Percentiles rank a stretch among this genome's conserved stretches.
Conservation (phyloP, 2,329 filamentous ascomycete species). For the Beauveria sp. region DNA sequence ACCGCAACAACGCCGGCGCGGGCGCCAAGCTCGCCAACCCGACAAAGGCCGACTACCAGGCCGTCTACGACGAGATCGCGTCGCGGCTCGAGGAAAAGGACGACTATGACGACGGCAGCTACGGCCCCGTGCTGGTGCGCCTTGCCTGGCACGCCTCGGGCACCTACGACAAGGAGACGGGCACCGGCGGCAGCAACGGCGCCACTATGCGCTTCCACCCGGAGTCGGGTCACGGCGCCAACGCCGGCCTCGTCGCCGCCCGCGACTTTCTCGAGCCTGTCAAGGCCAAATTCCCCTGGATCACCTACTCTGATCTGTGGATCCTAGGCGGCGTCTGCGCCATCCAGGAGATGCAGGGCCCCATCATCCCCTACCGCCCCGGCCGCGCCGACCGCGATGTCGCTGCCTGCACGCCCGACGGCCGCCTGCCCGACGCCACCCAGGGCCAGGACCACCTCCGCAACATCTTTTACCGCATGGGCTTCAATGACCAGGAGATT, state of each 20-base stretch:
- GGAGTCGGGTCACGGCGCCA: conserved; percentile 85
- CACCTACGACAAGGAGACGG: conserved; percentile 82
- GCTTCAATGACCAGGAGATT: conserved; percentile 95
- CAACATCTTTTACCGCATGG: conserved; percentile 92
- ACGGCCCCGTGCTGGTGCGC: conserved; percentile 82
- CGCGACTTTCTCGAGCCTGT: conserved; percentile 90
- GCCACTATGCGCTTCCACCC: conserved; percentile 94
- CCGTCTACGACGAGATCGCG: conserved; percentile 86
- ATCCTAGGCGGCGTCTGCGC: conserved; percentile 78
- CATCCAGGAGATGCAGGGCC: conserved; percentile 93
- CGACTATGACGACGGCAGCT: conserved; percentile 94
- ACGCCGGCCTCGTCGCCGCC: conserved; percentile 78
- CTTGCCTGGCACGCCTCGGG: conserved; percentile 92
- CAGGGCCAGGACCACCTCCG: conserved; percentile 78
- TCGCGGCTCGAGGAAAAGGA: conserved; percentile 75
- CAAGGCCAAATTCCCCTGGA: conserved; percentile 87
- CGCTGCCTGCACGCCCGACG: conserved; percentile 84
- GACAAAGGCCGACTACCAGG: conserved; percentile 83
- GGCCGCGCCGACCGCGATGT: conserved; percentile 76
- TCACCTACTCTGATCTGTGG: conserved; percentile 94
- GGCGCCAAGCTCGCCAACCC: conserved; percentile 58
- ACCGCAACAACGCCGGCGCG: conserved; percentile 46
- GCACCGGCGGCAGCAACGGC: conserved; percentile 89
- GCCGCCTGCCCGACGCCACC: conserved; percentile 71
- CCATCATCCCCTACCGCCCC: conserved; percentile 78